These are phyloP conservation scores for Chaetomium cochliodes DNA, from an alignment of 495 filamentous ascomycete genomes.

Conservation along the genomic window DNA sequence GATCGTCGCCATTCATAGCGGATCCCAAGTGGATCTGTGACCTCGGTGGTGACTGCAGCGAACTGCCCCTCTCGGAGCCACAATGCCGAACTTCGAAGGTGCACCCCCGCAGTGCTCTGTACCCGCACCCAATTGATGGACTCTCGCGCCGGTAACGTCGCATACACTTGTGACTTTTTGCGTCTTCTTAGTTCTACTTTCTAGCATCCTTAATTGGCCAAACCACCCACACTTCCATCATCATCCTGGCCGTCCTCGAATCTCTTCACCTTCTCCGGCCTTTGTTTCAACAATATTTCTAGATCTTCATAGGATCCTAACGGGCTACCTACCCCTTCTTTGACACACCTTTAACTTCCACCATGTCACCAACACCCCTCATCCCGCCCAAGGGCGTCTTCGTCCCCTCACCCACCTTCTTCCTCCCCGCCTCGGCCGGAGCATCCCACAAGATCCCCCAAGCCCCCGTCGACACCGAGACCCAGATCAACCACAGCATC, in stretches of 20 bases:
- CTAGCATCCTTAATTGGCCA: too few relatives aligned
- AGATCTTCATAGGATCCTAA: too few relatives aligned
- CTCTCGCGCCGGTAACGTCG: too few relatives aligned
- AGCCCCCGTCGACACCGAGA: constrained; percentile 49
- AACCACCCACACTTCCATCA: too few relatives aligned
- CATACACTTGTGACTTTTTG: too few relatives aligned
- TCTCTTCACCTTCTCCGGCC: too few relatives aligned
- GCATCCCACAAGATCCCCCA: constrained; percentile 4
- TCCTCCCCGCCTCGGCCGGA: constrained; percentile 24
- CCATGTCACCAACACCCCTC: constrained; percentile 2
- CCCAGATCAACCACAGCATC: constrained; percentile 59
- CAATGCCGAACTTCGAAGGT: constrained; percentile 13
- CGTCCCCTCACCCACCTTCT: constrained; percentile 49
- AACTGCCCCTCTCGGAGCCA: background rate
- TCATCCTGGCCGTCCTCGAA: too few relatives aligned
- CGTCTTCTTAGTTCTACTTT: too few relatives aligned
- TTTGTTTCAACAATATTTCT: background rate
- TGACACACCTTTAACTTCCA: background rate
- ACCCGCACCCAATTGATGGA: background rate
- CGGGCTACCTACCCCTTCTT: background rate
- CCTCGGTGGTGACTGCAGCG: constrained; percentile 17
- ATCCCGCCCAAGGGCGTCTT: constrained; percentile 45
- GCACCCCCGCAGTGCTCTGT: constrained; percentile 18
- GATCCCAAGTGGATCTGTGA: constrained; percentile 2
- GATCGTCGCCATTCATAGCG: too few relatives aligned